phyloP scores from a whole-genome alignment of 2,329 filamentous ascomycete genomes.

The Lasiodiplodia sp. region DNA sequence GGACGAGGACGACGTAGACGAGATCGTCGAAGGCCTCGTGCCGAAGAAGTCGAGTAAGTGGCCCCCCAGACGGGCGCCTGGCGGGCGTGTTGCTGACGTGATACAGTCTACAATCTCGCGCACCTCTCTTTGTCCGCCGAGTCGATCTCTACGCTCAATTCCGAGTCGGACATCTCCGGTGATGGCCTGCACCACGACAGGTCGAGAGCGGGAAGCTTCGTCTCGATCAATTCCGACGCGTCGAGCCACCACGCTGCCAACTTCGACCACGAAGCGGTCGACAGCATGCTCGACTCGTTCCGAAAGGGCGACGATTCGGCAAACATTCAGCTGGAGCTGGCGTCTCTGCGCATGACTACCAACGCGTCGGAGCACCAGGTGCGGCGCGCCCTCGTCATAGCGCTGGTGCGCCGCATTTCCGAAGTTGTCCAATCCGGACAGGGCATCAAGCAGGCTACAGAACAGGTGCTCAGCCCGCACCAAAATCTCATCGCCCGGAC shows the following conservation, averaged over 20 bases:
- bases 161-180: constrained; percentile 51
- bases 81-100: not conserved
- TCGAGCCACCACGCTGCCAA: constrained; percentile 59
- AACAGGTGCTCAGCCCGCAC: constrained; percentile 56
- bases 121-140: constrained; percentile 55
- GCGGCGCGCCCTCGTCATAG: constrained; percentile 82
- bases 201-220: constrained; percentile 73
- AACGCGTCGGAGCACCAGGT: constrained; percentile 91
- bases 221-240: constrained; percentile 70
- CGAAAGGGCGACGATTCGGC: constrained; percentile 74
- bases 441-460: constrained; percentile 48
- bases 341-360: constrained; percentile 87
- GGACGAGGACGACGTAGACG: constrained; percentile 70
- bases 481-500: constrained; percentile 66
- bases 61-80: not conserved
- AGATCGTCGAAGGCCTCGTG: constrained; percentile 52
- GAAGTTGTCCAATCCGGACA: constrained; percentile 67
- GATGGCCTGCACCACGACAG: constrained; percentile 60
- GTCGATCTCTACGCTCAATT: constrained; percentile 71
- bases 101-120: constrained; percentile 59
- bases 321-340: constrained; percentile 93
- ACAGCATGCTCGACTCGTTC: constrained; percentile 85
- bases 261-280: constrained; percentile 88
- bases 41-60: constrained; percentile 44
- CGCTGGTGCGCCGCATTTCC: constrained; percentile 81